phyloP scores from a whole-genome alignment of 148 eudicot species.

The Rhododendron kiyosumense region DNA sequence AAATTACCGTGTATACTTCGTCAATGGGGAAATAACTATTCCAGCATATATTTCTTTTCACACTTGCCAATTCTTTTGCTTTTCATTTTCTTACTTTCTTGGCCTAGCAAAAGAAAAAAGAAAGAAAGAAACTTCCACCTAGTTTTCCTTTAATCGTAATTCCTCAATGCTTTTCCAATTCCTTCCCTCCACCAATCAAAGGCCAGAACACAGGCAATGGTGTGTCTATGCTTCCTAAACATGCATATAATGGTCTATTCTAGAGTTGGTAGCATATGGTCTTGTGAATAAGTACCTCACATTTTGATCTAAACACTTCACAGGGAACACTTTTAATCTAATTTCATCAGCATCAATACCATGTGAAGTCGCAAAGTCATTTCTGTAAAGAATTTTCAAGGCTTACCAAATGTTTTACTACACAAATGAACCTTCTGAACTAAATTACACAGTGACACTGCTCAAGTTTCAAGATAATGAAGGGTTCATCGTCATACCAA shows the following conservation, averaged over 20 bases:
- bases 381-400: background rate
- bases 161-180: background rate
- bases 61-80: background rate
- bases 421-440: background rate
- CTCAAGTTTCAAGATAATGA: background rate
- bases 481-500: slow-evolving; percentile 32
- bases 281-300: background rate
- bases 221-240: background rate
- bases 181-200: background rate
- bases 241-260: background rate
- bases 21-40: background rate
- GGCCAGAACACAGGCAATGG: background rate
- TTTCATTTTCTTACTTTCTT: background rate
- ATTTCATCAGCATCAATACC: background rate
- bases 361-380: background rate
- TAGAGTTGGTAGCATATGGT: background rate
- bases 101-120: background rate
- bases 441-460: background rate
- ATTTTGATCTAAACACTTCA: background rate
- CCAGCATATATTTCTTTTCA: background rate
- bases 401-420: background rate
- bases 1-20: background rate
- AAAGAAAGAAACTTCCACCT: background rate
- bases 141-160: background rate
- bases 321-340: background rate